Base-by-base conservation (phyloP, 805 yeast species). In the Hemisphaericaspora nanyangensis region DNA sequence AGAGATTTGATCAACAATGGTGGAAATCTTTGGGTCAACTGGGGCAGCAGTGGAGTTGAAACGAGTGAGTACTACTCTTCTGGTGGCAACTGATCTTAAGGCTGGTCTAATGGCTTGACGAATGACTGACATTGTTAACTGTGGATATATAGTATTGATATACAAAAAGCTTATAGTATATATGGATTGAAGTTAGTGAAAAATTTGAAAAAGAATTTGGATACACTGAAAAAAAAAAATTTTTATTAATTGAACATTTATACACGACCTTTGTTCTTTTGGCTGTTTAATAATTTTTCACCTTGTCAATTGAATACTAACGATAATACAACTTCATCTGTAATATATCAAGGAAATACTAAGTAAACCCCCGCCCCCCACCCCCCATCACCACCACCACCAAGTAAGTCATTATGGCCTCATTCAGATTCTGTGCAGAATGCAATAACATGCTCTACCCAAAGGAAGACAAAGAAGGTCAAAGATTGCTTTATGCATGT, bases 361-460 rank as follows among this genome's bases (percentile, higher is more conserved):
- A 7, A 22, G 26, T 22, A 22, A 22, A 11, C 26, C 11, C 26
- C 11, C 26, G n/a, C n/a, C 13, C 13, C 25, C 7, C 13, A 16
- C 17, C 6, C 42, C n/a, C 24, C 42, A 17, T 24, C 2, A 18
- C 10, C 15, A 28, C 7, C 19, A 18, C 11, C 26, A 22, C 26
- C 11, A 7, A 22, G 11, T 22, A 22, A 7, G 16, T 20, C 19
- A 26, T n/a, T 15, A 87, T 86, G 95, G 88, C 95, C 54, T 88
- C 96, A 38, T 91, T 93, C 68, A 77, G 96, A 60, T 91, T 91
- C 72, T 91, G 99, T 65, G 82, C 93, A 54, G 95, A 91, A 59
- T 91, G 95, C 77, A 93, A 93, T 76, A 93, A 93, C 61, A 93
- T 93, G 99, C 76, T 93, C 66, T 93, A 93, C 61, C 99, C 99